These are phyloP conservation scores for Paecilomyces sp. DNA, from an alignment of 2,329 filamentous ascomycete genomes.

Conservation along the genomic window DNA sequence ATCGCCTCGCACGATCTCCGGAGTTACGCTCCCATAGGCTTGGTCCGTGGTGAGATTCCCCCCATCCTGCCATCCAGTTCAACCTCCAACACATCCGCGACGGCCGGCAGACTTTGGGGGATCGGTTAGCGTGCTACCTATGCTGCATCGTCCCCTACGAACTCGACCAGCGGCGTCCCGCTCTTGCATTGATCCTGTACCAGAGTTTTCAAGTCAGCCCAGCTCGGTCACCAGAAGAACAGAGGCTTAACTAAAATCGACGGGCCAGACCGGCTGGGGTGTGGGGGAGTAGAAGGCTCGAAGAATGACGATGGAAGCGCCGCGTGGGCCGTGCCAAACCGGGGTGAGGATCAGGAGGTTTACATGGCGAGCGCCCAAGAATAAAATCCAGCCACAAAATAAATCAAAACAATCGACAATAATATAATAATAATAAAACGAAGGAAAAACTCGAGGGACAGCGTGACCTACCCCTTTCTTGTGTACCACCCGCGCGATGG, in stretches of 20 bases:
- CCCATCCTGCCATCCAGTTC: neutral
- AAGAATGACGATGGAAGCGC: neutral
- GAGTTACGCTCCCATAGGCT: neutral
- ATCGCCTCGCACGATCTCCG: neutral
- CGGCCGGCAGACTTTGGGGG: neutral
- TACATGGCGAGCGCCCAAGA: too few relatives aligned
- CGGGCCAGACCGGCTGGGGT: conserved; percentile 5
- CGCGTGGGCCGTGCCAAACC: neutral
- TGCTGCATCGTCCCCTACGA: conserved; percentile 46
- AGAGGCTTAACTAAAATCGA: neutral
- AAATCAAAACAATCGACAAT: too few relatives aligned
- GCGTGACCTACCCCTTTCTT: conserved; percentile 59
- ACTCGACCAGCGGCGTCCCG: conserved; percentile 66
- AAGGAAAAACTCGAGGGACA: conserved; percentile 1
- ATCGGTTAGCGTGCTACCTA: neutral
- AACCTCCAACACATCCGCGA: neutral
- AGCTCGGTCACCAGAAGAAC: neutral
- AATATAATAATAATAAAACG: neutral
- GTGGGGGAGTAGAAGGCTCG: conserved; percentile 5
- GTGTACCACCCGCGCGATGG: conserved; percentile 66
- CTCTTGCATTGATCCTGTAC: conserved; percentile 68
- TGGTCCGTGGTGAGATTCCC: neutral
- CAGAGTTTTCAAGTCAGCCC: conserved; percentile 16
- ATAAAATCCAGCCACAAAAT: too few relatives aligned
- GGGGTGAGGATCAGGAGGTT: neutral